A percentile compares a stretch with the other conserved stretches of the same genome.
Evolutionary conservation across 371 early-diverging fungal genomes (phyloP).

Genomic region (Funneliformis caledonium): DNA sequence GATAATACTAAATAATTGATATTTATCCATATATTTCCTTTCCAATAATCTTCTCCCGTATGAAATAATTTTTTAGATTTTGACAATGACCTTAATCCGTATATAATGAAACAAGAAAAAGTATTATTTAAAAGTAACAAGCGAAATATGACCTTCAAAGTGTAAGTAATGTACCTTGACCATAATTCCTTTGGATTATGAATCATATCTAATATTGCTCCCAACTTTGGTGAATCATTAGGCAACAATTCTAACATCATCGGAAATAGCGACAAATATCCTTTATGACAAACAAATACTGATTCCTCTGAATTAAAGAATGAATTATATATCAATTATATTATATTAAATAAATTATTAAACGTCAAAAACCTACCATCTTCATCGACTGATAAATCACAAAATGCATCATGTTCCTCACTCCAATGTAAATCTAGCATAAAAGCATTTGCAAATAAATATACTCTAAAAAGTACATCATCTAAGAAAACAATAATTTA

Average conservation of each 20-base stretch:
- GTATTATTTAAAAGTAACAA: background rate
- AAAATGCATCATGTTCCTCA: conserved; percentile 70
- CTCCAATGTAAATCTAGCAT: conserved; percentile 81
- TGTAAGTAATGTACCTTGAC: conserved; percentile 58
- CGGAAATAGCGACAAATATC: conserved; percentile 88
- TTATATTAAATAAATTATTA: background rate
- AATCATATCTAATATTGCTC: conserved; percentile 75
- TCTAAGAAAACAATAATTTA: conserved; percentile 37
- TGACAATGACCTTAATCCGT: conserved; percentile 83
- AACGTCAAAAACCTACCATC: conserved; percentile 46
- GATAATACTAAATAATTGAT: conserved; percentile 86
- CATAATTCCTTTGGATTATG: conserved; percentile 76
- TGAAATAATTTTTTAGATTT: conserved; percentile 73
- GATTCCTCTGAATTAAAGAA: conserved; percentile 47
- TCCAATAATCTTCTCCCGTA: conserved; percentile 93
- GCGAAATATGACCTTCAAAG: background rate
- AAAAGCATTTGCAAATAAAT: conserved; percentile 18
- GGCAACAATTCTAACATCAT: conserved; percentile 77
- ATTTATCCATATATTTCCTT: conserved; percentile 95
- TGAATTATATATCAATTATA: background rate
- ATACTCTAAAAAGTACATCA: background rate
- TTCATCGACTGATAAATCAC: conserved; percentile 74
- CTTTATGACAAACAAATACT: conserved; percentile 81
- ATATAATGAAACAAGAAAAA: conserved; percentile 35
- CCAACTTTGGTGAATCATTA: conserved; percentile 70